Base-by-base conservation (phyloP, 2,329 filamentous ascomycete species). In the Penicillium psychrosexuale region DNA sequence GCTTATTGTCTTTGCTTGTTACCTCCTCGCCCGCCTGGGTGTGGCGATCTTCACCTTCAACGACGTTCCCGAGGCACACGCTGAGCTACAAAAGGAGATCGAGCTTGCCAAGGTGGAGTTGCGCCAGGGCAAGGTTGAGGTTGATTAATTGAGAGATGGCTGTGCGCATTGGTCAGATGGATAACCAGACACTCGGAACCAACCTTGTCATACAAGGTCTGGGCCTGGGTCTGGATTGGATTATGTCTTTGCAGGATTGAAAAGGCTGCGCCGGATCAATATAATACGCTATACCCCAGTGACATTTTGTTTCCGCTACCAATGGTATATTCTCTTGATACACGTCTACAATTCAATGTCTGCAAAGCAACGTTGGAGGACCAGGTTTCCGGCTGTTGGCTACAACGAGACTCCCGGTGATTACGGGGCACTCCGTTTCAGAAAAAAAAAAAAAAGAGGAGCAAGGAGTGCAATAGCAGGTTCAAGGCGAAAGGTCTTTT, bases 41-140 rank as follows among this genome's bases (percentile, higher is more conserved):
- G 89, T 86, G 79, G 94, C 94, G 61, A 90, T 99, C 66, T 82
- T 96, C 72, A 96, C 91, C 54, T 99, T 99, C 83, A 94, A 96
- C 80, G 92, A 97, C 75, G 91, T 95, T 46, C 92, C 93, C 51
- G 84, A 90, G 59, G 94, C 94, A 49, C 89, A 97, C 76, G 84
- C 87, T 72, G 92, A 97, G 77, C 79, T 99, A 66, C 91, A 94
- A 82, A 80, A 78, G 66, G 89, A 97, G 88, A 96, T 79, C 87
- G 71, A 71, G 71, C 72, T 63, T 53, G 74, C 76, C 55, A 75
- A 74, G 64, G 66, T 71, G 47, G 72, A 77, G 51, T 62, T 78
- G 65, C 72, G 75, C 57, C 61, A 65, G 56, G 68, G 64, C 51
- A 76, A 75, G 50, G 69, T 78, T 42, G 75, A 76, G 50, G 74